Base-by-base conservation (phyloP, 2,329 filamentous ascomycete species). In the Fusarium pilosicola region DNA sequence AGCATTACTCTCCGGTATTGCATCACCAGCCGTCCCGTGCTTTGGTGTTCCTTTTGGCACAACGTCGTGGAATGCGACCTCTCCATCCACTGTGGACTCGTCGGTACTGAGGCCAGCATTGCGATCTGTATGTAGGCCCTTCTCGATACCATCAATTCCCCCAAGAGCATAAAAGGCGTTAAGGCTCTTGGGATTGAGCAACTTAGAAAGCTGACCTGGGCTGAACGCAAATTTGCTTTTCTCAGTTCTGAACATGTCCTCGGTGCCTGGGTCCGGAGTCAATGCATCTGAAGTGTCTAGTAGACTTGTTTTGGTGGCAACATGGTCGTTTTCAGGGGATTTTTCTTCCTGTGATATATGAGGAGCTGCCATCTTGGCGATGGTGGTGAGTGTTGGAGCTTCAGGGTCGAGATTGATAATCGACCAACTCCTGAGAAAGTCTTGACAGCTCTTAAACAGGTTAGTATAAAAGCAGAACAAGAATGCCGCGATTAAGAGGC, bases 191-290 rank as follows among this genome's bases (percentile, higher is more conserved):
- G 94, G 93, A 73, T 95, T 95, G 58, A 95, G 85, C 12, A 96
- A 84, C 83, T 96, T 96, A 71, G 88, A 91, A 68, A 97, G 86
- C 77, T 96, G 91, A 15, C 95, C 94, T 2, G 93, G 92, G 6
- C 90, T 91, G 79, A 93, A 97, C n/a, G 93, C 94, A 79, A 97
- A 97, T 6, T 91, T 91, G 80, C 95, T 97, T 78, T 94, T 85
- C 11, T 91, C 87, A 22, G 95, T 90, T 48, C 88, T 80, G 79
- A 93, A 95, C 79, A 94, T 92, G 45, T 86, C 88, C 81, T 95
- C 93, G 0, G 90, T 93, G 18, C 92, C 92, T 7, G 90, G 92
- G 79, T 95, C 93, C 45, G 80, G 80, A 20, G 80, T 82, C 24
- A 82, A 68, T 30, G 79, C 80, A 74, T 82, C 79, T 30, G 76